Conservation (phyloP, 495 filamentous ascomycete species). For the Durotheca rogersii region DNA sequence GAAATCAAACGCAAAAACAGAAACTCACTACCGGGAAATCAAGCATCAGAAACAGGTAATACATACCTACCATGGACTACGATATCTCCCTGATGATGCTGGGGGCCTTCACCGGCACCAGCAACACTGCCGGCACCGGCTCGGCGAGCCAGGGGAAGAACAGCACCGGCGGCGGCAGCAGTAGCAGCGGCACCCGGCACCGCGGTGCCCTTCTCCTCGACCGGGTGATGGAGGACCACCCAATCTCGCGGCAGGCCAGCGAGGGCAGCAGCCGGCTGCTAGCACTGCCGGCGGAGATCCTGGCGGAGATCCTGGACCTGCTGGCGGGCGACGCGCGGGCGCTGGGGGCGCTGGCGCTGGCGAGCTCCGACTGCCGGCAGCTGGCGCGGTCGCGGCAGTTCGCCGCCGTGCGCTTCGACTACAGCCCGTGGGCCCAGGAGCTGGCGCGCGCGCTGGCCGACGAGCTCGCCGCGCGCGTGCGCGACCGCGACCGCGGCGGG, state of each 20-base stretch:
- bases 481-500: too few species aligned
- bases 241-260: not conserved
- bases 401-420: not conserved
- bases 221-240: not conserved
- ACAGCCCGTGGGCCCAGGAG: not conserved
- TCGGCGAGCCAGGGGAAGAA: not conserved
- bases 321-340: not conserved
- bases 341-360: slow-evolving; percentile 2
- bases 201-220: not conserved
- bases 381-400: slow-evolving; percentile 13
- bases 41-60: not conserved
- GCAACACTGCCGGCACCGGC: too few species aligned
- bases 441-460: not conserved
- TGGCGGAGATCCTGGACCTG: slow-evolving; percentile 7
- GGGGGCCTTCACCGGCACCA: not conserved
- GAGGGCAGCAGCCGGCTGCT: slow-evolving; percentile 6
- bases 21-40: not conserved
- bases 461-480: not conserved
- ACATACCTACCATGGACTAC: not conserved
- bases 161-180: not conserved
- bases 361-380: slow-evolving; percentile 4
- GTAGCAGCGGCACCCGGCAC: not conserved
- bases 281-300: not conserved
- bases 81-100: not conserved
- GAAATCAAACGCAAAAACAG: not conserved